Evolutionary conservation across 78 protist genomes (phyloP).

Genomic region (Emiliania huxleyi): DNA sequence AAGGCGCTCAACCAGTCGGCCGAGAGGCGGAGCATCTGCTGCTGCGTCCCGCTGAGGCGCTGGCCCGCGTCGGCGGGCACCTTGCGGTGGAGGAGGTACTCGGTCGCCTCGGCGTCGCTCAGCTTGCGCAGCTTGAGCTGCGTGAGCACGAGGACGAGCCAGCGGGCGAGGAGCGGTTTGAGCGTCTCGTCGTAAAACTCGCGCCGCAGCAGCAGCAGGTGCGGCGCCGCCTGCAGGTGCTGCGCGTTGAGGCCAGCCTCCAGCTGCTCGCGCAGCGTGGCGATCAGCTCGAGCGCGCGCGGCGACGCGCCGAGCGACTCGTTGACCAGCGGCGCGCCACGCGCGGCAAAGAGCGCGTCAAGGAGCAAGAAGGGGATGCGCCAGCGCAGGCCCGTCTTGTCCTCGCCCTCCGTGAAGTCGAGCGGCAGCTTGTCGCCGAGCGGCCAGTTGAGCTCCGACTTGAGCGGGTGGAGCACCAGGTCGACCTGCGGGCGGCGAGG

Average conservation of each 20-base stretch:
- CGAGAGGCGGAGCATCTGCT: conserved; percentile 15
- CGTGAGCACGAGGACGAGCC: neutral
- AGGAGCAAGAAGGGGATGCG: neutral
- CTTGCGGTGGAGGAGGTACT: neutral
- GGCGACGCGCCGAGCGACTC: neutral
- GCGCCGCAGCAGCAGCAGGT: neutral
- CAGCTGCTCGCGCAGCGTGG: neutral
- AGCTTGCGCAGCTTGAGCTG: neutral
- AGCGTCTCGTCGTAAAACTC: neutral
- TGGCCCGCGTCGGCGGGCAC: neutral
- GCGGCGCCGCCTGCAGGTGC: neutral
- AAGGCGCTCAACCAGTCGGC: conserved; percentile 33
- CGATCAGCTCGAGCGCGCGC: neutral
- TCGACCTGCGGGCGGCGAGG: conserved; percentile 57
- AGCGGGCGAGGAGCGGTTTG: neutral
- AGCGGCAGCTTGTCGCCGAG: conserved; percentile 29
- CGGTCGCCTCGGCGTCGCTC: neutral
- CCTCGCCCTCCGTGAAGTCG: conserved; percentile 3
- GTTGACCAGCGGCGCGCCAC: neutral
- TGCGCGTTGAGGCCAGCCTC: neutral
- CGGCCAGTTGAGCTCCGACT: conserved; percentile 62
- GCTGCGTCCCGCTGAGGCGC: neutral
- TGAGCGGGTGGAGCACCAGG: conserved; percentile 58
- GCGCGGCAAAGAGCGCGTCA: neutral
- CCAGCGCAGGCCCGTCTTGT: neutral